Evolutionary conservation across 768 basidiomycete genomes (phyloP).

Genomic region (Hortiboletus flavorubellus): DNA sequence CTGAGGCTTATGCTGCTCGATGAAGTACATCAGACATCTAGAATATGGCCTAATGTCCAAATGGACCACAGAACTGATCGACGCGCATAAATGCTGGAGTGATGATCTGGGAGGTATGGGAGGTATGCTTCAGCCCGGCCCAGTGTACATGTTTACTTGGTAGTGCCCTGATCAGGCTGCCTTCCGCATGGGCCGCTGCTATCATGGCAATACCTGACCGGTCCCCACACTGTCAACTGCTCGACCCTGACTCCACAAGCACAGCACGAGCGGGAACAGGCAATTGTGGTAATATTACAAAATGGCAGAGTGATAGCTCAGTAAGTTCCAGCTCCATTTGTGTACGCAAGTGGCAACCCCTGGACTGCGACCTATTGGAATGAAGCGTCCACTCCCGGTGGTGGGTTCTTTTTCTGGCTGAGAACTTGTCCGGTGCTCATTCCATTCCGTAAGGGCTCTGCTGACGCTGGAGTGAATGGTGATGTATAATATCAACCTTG

Average conservation of each 20-base stretch:
- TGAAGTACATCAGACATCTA: neutral
- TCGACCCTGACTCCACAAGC: neutral
- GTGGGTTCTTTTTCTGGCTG: neutral
- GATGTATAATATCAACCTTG: neutral
- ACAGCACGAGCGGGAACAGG: neutral
- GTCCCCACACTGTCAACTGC: neutral
- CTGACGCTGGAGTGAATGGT: neutral
- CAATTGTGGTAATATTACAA: neutral
- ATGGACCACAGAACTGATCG: neutral
- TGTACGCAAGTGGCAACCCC: neutral
- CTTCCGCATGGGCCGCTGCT: slow-evolving; percentile 31
- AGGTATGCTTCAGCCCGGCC: slow-evolving; percentile 18
- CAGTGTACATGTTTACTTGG: neutral
- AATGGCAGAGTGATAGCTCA: neutral
- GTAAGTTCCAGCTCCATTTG: neutral
- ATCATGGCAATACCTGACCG: slow-evolving; percentile 2
- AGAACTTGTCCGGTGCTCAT: neutral
- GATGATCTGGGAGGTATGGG: slow-evolving; percentile 18
- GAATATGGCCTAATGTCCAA: too few species aligned
- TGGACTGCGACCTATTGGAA: slow-evolving; percentile 8
- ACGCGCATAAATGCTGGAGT: slow-evolving; percentile 19
- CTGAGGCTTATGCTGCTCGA: slow-evolving; percentile 38
- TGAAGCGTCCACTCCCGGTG: neutral
- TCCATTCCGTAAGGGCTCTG: neutral
- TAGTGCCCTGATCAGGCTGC: slow-evolving; percentile 34